Conservation (phyloP, 2,329 filamentous ascomycete species). For the Neophaeococcomyces aloes region DNA sequence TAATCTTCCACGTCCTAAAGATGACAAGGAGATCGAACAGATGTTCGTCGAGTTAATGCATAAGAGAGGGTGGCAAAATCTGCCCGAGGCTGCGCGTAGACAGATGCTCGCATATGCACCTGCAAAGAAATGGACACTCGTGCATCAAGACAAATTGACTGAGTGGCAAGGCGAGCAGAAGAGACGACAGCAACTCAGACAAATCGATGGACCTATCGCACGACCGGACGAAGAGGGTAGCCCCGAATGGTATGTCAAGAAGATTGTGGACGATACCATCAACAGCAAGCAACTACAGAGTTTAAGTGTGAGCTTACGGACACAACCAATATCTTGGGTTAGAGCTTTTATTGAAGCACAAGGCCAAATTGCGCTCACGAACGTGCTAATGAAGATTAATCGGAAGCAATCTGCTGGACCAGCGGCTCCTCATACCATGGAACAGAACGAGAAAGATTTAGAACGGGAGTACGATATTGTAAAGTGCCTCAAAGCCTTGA, state of each 20-base stretch:
- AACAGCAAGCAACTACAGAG: conserved; percentile 85
- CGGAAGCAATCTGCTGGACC: conserved; percentile 69
- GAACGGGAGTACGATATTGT: conserved; percentile 94
- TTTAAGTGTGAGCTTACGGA: conserved; percentile 85
- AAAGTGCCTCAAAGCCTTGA: conserved; percentile 91
- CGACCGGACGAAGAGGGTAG: conserved; percentile 89
- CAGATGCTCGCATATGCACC: conserved; percentile 96
- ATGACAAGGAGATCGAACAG: conserved; percentile 76
- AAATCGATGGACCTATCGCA: conserved; percentile 51
- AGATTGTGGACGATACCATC: conserved; percentile 91
- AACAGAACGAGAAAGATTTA: conserved; percentile 61
- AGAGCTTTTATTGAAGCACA: conserved; percentile 94
- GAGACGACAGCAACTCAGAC: conserved; percentile 62
- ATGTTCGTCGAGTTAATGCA: conserved; percentile 93
- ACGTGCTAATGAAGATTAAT: conserved; percentile 87
- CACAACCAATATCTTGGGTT: conserved; percentile 96
- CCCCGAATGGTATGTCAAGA: conserved; percentile 95
- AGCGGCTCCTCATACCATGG: conserved; percentile 48
- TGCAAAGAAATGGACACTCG: conserved; percentile 92
- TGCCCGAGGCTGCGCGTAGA: conserved; percentile 84
- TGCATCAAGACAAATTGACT: conserved; percentile 86
- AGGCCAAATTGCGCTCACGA: conserved; percentile 90
- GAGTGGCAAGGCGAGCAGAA: conserved; percentile 94
- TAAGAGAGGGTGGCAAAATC: conserved; percentile 92
- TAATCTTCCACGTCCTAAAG: conserved; percentile 60